These are phyloP conservation scores for Prorocentrum cordatum DNA, from an alignment of 169 alveolate genomes.

Conservation along the genomic window DNA sequence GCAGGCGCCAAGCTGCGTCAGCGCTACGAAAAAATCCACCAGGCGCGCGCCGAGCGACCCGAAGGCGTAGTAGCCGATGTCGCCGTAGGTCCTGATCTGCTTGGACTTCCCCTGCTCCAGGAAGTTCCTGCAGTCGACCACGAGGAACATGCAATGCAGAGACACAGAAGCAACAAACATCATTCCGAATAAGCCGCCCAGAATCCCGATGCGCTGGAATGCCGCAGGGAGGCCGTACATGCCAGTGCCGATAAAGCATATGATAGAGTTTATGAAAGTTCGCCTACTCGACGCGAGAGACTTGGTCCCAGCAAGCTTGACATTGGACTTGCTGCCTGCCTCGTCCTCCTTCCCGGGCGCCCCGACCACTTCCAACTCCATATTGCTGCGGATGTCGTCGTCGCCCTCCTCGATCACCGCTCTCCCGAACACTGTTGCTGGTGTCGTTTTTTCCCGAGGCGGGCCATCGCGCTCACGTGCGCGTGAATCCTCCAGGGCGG, in stretches of 20 bases:
- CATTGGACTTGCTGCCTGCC: no score
- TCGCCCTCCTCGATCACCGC: no score
- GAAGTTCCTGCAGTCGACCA: not conserved
- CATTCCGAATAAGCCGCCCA: not conserved
- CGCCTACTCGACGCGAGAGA: no score
- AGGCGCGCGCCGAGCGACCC: not conserved
- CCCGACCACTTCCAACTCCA: no score
- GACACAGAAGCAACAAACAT: not conserved
- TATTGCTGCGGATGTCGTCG: no score
- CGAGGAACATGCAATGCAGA: not conserved
- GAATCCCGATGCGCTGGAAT: not conserved
- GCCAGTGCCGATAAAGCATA: not conserved
- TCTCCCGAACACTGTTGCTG: no score
- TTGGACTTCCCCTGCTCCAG: not conserved
- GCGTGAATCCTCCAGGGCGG: no score
- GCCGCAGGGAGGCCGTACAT: not conserved
- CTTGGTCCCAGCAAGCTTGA: no score
- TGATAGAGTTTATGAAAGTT: not conserved
- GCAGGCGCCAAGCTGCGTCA: no score
- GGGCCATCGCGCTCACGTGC: no score
- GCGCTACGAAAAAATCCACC: not conserved
- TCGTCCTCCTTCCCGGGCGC: no score
- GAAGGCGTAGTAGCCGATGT: not conserved
- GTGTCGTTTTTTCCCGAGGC: no score
- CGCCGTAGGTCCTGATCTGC: not conserved